phyloP scores from a whole-genome alignment of 345 rosid genomes.

The Acer campestre region DNA sequence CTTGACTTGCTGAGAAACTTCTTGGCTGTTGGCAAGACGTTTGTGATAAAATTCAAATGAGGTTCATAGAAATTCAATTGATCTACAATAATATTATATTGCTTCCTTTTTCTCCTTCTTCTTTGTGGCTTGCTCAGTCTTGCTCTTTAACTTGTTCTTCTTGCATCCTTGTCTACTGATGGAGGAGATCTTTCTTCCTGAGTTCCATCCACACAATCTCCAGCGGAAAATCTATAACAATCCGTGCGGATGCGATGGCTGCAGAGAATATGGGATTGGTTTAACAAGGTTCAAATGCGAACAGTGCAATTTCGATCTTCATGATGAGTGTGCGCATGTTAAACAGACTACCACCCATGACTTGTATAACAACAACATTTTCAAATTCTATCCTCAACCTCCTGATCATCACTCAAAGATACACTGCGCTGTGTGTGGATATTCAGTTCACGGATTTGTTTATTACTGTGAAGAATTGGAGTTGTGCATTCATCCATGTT shows the following conservation, averaged over 20 bases:
- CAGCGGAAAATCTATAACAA: neutral
- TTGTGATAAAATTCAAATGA: too few species aligned
- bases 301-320: constrained; percentile 12
- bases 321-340: neutral
- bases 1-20: too few species aligned
- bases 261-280: neutral
- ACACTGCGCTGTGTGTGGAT: neutral
- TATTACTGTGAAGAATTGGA: neutral
- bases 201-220: constrained; percentile 10
- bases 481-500: constrained; percentile 15
- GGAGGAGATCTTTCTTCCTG: neutral
- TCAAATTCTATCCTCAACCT: neutral
- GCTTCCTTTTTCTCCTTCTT: too few species aligned
- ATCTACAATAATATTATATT: too few species aligned
- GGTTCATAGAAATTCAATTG: too few species aligned
- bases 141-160: too few species aligned
- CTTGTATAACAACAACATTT: constrained; percentile 5
- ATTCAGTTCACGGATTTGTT: neutral
- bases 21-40: too few species aligned
- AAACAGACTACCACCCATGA: neutral
- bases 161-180: too few species aligned
- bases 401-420: neutral
- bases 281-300: constrained; percentile 8
- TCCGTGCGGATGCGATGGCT: constrained; percentile 25
- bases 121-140: too few species aligned